A percentile compares a stretch with the other conserved stretches of the same genome.
These are phyloP conservation scores for Daedaleopsis sinensis DNA, from an alignment of 768 basidiomycete species.

Conservation along the genomic window DNA sequence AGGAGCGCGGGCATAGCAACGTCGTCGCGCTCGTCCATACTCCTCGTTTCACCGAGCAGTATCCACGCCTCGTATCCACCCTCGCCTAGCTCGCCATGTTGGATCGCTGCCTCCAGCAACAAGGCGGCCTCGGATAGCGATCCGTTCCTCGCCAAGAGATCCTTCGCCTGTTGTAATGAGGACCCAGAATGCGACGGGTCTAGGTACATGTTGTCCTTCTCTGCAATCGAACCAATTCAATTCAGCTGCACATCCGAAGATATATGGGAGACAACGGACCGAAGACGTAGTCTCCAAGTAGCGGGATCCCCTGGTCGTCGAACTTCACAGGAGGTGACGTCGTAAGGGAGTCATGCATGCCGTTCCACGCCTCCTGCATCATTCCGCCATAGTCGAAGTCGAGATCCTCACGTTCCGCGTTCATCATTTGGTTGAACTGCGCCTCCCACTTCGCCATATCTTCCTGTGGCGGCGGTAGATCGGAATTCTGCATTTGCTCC, in stretches of 20 bases:
- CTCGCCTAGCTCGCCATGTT: conserved; percentile 77
- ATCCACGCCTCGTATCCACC: conserved; percentile 92
- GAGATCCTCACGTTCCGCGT: conserved; percentile 57
- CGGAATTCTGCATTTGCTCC: conserved; percentile 62
- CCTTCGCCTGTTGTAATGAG: conserved; percentile 70
- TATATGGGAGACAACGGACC: conserved; percentile 52
- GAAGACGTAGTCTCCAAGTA: conserved; percentile 73
- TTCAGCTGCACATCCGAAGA: conserved; percentile 4
- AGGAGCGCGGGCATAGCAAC: conserved; percentile 77
- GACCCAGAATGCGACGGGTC: conserved; percentile 52
- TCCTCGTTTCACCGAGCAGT: conserved; percentile 84
- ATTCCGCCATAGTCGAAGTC: conserved; percentile 60
- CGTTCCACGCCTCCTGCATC: conserved; percentile 70
- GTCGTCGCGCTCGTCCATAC: conserved; percentile 89
- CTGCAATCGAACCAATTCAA: conserved; percentile 45
- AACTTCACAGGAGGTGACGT: conserved; percentile 46
- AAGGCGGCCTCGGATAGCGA: conserved; percentile 87
- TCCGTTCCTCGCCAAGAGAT: conserved; percentile 75
- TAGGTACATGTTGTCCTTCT: conserved; percentile 72
- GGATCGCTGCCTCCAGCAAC: conserved; percentile 89
- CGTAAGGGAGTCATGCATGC: conserved; percentile 44
- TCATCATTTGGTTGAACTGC: conserved; percentile 81
- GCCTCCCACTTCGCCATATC: conserved; percentile 83
- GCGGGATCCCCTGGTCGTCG: conserved; percentile 76
- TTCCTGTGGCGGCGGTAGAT: conserved; percentile 56